Conservation (phyloP, 345 rosid genomes). For the Physaria fendleri region DNA sequence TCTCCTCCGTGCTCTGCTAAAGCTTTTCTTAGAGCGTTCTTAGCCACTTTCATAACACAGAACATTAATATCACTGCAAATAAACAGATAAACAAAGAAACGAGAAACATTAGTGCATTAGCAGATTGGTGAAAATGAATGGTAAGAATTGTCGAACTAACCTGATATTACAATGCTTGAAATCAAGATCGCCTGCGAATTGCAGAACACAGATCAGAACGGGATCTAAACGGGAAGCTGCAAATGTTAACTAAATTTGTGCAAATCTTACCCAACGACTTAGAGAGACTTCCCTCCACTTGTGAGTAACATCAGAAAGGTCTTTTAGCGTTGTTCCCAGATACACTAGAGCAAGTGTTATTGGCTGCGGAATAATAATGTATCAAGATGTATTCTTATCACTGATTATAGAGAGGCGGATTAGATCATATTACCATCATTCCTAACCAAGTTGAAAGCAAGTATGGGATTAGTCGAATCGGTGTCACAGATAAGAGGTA, state of each 20-base stretch:
- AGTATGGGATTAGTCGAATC: constrained; percentile 64
- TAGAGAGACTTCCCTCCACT: constrained; percentile 82
- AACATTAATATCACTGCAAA: constrained; percentile 70
- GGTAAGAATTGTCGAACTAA: constrained; percentile 34
- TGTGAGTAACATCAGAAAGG: constrained; percentile 97
- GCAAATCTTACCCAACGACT: constrained; percentile 72
- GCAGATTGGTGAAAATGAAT: background rate
- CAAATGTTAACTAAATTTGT: background rate
- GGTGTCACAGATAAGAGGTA: constrained; percentile 96
- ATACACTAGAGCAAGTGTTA: constrained; percentile 84
- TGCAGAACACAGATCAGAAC: constrained; percentile 4
- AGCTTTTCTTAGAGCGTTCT: constrained; percentile 77
- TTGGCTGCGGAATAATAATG: constrained; percentile 56
- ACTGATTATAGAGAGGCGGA: background rate
- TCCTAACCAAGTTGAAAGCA: constrained; percentile 98
- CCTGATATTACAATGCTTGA: constrained; percentile 72
- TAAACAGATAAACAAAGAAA: background rate
- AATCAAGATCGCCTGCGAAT: constrained; percentile 59
- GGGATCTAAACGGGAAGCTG: background rate
- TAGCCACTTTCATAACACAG: constrained; percentile 75
- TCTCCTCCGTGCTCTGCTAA: constrained; percentile 76
- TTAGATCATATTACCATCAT: constrained; percentile 64
- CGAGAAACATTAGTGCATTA: background rate
- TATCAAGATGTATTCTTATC: constrained; percentile 11
- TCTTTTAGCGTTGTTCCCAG: constrained; percentile 95